Evolutionary conservation across 2,329 filamentous ascomycete genomes (phyloP).

Genomic region (Aaosphaeria arxii): DNA sequence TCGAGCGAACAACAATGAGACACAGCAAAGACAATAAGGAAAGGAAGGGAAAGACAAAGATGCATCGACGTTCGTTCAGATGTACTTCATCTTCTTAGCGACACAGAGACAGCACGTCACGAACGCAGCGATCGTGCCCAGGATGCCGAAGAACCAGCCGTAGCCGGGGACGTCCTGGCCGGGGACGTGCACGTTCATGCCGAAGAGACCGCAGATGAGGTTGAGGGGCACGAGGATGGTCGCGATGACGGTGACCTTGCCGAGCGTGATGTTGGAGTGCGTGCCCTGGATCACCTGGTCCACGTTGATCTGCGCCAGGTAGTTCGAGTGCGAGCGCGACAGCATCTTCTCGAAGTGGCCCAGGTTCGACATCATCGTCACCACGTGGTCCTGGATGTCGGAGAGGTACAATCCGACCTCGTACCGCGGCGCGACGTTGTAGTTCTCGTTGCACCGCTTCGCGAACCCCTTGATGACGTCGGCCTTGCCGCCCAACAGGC

Average conservation of each 20-base stretch:
- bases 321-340: constrained; percentile 90
- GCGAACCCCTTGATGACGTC: constrained; percentile 97
- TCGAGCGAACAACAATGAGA: no score
- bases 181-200: constrained; percentile 81
- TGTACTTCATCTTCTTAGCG: constrained; percentile 44
- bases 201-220: constrained; percentile 80
- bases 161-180: constrained; percentile 49
- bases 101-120: constrained; percentile 37
- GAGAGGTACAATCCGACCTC: constrained; percentile 95
- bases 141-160: constrained; percentile 60
- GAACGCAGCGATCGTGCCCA: constrained; percentile 53
- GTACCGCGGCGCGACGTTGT: constrained; percentile 89
- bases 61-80: constrained; percentile 19
- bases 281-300: constrained; percentile 88
- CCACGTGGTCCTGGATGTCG: constrained; percentile 98
- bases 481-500: constrained; percentile 93
- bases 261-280: constrained; percentile 81
- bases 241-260: constrained; percentile 91
- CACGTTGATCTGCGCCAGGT: constrained; percentile 89
- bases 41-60: no score
- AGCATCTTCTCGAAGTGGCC: constrained; percentile 98
- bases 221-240: constrained; percentile 97
- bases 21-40: no score
- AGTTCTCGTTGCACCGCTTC: constrained; percentile 97
- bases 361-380: constrained; percentile 98